phyloP scores from a whole-genome alignment of 352 stramenopile genomes.

The Globisporangium nodosum region DNA sequence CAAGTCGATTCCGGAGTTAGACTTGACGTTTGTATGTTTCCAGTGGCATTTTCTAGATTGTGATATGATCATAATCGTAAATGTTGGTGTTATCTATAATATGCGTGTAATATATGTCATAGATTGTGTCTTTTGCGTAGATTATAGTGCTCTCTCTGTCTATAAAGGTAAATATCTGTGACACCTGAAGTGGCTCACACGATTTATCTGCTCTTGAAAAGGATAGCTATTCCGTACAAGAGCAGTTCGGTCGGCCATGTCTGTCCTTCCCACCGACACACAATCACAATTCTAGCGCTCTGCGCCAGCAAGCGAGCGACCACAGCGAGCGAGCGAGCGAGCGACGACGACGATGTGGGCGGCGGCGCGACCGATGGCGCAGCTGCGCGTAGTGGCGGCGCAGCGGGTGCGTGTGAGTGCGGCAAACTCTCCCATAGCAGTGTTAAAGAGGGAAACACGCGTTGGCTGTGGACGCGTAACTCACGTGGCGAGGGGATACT shows the following conservation, averaged over 20 bases:
- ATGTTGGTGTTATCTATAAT: too few relatives aligned
- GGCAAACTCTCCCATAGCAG: not conserved
- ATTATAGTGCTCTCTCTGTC: too few relatives aligned
- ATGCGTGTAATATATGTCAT: too few relatives aligned
- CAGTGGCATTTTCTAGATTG: not conserved
- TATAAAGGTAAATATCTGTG: too few relatives aligned
- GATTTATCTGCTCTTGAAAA: too few relatives aligned
- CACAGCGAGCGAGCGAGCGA: not conserved
- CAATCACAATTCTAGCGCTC: not conserved
- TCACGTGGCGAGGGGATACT: not conserved
- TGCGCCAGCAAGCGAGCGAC: not conserved
- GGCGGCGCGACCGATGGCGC: slow-evolving; percentile 6
- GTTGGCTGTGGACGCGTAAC: not conserved
- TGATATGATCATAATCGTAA: not conserved
- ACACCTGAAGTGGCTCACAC: too few relatives aligned
- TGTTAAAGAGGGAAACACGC: not conserved
- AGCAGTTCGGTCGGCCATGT: too few relatives aligned
- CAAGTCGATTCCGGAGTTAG: not conserved
- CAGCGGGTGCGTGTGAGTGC: not conserved
- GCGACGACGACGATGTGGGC: slow-evolving; percentile 4
- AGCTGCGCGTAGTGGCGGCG: slow-evolving; percentile 2
- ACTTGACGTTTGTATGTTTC: not conserved
- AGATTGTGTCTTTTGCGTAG: too few relatives aligned
- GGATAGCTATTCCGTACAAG: too few relatives aligned
- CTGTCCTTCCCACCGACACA: not conserved